Evolutionary conservation across 805 yeast species (phyloP).

Genomic region (Teunomyces lycoperdinae): DNA sequence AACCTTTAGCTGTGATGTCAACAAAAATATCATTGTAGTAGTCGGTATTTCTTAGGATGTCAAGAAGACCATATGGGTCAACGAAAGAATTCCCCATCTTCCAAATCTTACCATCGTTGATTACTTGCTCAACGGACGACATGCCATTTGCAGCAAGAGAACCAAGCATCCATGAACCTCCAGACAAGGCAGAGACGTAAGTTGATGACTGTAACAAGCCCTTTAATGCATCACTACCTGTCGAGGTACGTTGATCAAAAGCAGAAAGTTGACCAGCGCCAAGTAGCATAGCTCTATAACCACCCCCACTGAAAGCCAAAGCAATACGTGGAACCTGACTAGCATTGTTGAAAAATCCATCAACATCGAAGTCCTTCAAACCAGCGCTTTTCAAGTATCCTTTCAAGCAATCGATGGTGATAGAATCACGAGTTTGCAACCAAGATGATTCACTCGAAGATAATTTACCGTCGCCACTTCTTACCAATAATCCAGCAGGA

Average conservation of each 20-base stretch:
- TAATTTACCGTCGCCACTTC: neutral
- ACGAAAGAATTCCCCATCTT: constrained; percentile 14
- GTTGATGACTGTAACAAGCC: constrained; percentile 35
- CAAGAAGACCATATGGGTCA: constrained; percentile 9
- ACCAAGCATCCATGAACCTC: constrained; percentile 42
- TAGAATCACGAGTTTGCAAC: constrained; percentile 8
- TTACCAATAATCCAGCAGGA: constrained; percentile 3
- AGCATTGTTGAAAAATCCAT: constrained; percentile 6
- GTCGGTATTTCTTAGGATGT: constrained; percentile 1
- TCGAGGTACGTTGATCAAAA: constrained; percentile 66
- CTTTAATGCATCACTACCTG: constrained; percentile 27
- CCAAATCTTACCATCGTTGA: constrained; percentile 16
- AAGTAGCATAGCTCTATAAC: constrained; percentile 48
- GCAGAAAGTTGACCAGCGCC: constrained; percentile 89
- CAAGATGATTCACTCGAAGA: constrained; percentile 7
- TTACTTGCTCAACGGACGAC: constrained; percentile 16
- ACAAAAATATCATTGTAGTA: constrained; percentile 41
- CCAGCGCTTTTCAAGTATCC: constrained; percentile 5
- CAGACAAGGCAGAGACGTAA: constrained; percentile 40
- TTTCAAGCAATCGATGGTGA: constrained; percentile 7
- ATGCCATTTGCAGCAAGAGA: constrained; percentile 17
- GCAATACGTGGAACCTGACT: constrained; percentile 23
- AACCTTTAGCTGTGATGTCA: constrained; percentile 23
- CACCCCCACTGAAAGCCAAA: constrained; percentile 40
- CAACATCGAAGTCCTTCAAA: constrained; percentile 11